Base-by-base conservation (phyloP, 2,329 filamentous ascomycete genomes). In the Ascochyta fabae region DNA sequence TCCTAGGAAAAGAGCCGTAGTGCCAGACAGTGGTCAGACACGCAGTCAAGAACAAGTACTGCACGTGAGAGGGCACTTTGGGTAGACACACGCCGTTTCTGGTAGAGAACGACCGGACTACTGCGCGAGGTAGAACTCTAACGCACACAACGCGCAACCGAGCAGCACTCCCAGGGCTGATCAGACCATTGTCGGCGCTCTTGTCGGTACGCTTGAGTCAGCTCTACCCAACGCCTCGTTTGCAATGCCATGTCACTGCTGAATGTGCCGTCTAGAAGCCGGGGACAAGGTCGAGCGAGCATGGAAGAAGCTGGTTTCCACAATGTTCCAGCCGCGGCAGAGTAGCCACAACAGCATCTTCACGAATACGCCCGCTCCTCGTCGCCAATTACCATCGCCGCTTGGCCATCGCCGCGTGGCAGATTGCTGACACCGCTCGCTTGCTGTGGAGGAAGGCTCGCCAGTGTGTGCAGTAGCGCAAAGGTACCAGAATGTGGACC, bases 341-440 rank as follows among this genome's bases (percentile, higher is more conserved):
- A 45, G 45, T 45, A 54, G 51, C 51, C 51, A 54, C 51, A 44
- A 23, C 45, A 48, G 33, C 29, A 31, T 43, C 27, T 44, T 48
- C 13, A 26, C 22, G 24, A 40, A 33, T 24, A 22, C 38, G 38
- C 44, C 38, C 45, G 19, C n/a, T 10, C 16, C 22, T 33, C 23
- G 34, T 27, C 39, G 26, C 51, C 51, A 54, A 54, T 54, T 5
- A 48, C 12, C 34, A 45, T 12, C 16, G 44, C 40, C 34, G 51
- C 27, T n/a, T 54, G 33, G 33, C 34, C 33, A 15, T 48, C 15
- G 40, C 50, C 40, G 40, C 33, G 34, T 54, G 51, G 39, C 40
- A 39, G 51, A 54, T 23, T 7, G 50, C 50, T 44, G 33, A 38
- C 39, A 34, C 44, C 31, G 50, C 50, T 38, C 33, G 38, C 26